These are phyloP conservation scores for Symbiodinium natans DNA, from an alignment of 73 alveolate species.

Conservation along the genomic window DNA sequence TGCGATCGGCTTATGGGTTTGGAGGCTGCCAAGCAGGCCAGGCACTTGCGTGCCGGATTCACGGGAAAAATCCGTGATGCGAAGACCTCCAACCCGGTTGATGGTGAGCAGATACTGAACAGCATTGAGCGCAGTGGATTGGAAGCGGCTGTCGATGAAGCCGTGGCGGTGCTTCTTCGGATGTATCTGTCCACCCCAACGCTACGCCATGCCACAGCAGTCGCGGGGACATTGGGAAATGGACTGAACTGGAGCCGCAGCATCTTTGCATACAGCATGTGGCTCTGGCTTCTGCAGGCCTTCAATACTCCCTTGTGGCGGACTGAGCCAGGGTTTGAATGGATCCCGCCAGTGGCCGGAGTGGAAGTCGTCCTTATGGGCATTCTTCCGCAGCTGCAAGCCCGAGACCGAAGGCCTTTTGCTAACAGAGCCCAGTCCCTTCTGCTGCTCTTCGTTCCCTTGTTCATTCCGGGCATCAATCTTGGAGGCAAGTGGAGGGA, in stretches of 20 bases:
- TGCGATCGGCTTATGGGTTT: slow-evolving; percentile 36
- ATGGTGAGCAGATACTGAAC: not conserved
- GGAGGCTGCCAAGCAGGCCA: slow-evolving; percentile 25
- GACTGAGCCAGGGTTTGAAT: not conserved
- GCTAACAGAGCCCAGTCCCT: not conserved
- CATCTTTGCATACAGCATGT: not conserved
- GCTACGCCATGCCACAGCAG: not conserved
- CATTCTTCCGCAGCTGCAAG: not conserved
- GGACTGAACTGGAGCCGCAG: not conserved
- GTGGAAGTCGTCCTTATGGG: not conserved
- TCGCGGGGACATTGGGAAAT: not conserved
- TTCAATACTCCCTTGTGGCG: not conserved
- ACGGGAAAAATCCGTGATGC: slow-evolving; percentile 10
- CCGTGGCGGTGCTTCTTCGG: not conserved
- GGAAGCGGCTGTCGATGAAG: not conserved
- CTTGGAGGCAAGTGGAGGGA: not conserved
- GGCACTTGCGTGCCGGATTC: slow-evolving; percentile 22
- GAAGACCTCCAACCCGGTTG: not conserved
- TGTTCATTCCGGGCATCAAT: not conserved
- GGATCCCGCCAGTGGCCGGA: not conserved
- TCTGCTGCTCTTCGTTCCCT: not conserved
- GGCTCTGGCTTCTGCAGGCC: not conserved
- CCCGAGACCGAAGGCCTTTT: not conserved
- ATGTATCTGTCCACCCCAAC: not conserved
- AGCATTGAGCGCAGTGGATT: not conserved